Base-by-base conservation (phyloP, 2,329 filamentous ascomycete species). In the Coniochaeta ligniaria region DNA sequence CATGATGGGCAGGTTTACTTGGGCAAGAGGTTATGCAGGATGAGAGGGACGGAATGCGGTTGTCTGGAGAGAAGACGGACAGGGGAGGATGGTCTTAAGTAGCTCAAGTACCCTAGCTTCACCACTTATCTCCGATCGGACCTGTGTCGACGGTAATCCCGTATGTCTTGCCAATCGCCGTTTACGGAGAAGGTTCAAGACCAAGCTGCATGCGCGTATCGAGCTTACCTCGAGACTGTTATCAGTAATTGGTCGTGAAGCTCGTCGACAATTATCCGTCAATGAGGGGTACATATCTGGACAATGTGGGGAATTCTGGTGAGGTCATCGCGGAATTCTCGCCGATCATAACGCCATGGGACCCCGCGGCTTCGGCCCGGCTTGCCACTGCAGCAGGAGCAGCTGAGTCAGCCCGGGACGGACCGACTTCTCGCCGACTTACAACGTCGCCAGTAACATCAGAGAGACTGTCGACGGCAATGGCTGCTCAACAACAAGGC, bases 1-100 rank as follows among this genome's bases (percentile, higher is more conserved):
- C 45, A 65, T 66, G 63, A 35, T 52, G 28, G 47, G 17, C 3
- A 35, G 22, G 33, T 3, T 26, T 26, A 16, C 24, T 28, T 16
- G 24, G 47, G 12, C 5, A 28, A n/a, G 6, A 47, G 38, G 20
- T 47, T 9, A 26, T 11, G 22, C 20, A 47, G 43, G 16, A 26
- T 20, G 2, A 28, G 47, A 52, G 24, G 47, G 14, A 52, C 20
- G 26, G 20, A 47, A 14, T 12, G 9, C 5, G 43, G 20, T 24
- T 5, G 8, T 47, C 26, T 3, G 47, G 9, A 47, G 16, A 43
- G n/a, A 22, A 16, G 2, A 22, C 9, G 17, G 14, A 43, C 6
- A 16, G 6, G 9, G 35, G 12, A 16, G 35, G 35, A 17, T 31
- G 28, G 28, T 5, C 28, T 36, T 36, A 36, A 36, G 35, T 43